phyloP scores from a whole-genome alignment of 768 basidiomycete genomes.

The Scleroderma citrinum region DNA sequence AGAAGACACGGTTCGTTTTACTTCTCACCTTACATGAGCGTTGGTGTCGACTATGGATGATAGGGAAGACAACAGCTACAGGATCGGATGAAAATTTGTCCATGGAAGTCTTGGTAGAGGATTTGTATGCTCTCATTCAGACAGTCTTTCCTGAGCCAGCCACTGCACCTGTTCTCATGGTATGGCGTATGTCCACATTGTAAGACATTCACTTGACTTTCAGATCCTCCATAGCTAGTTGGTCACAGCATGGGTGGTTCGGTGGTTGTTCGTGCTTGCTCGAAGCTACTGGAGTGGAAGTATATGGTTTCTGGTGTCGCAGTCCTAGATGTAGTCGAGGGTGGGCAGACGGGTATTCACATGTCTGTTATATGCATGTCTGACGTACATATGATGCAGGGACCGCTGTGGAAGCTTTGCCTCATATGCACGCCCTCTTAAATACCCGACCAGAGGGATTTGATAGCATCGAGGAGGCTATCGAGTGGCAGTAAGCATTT shows the following conservation, averaged over 20 bases:
- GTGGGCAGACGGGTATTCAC: constrained; percentile 30
- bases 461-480: constrained; percentile 72
- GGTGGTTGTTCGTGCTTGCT: constrained; percentile 69
- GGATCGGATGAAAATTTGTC: constrained; percentile 40
- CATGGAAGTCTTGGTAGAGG: constrained; percentile 63
- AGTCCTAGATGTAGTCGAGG: constrained; percentile 88
- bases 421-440: constrained; percentile 86
- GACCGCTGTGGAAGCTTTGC: constrained; percentile 88
- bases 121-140: constrained; percentile 66
- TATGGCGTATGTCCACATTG: constrained; percentile 30
- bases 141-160: constrained; percentile 62
- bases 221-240: constrained; percentile 49
- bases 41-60: not conserved
- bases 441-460: constrained; percentile 85
- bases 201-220: not conserved
- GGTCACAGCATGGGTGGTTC: constrained; percentile 98
- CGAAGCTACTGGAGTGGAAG: constrained; percentile 56
- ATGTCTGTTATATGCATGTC: not conserved
- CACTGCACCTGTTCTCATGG: constrained; percentile 67
- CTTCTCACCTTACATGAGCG: not conserved
- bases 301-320: constrained; percentile 73
- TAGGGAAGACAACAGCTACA: constrained; percentile 23
- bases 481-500: constrained; percentile 89
- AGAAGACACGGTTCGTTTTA: constrained; percentile 72
- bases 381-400: constrained; percentile 38